Evolutionary conservation across 805 yeast genomes (phyloP), one percentile per base, ranked within the genome.

Genomic region (Pichia nanzhaoensis): DNA sequence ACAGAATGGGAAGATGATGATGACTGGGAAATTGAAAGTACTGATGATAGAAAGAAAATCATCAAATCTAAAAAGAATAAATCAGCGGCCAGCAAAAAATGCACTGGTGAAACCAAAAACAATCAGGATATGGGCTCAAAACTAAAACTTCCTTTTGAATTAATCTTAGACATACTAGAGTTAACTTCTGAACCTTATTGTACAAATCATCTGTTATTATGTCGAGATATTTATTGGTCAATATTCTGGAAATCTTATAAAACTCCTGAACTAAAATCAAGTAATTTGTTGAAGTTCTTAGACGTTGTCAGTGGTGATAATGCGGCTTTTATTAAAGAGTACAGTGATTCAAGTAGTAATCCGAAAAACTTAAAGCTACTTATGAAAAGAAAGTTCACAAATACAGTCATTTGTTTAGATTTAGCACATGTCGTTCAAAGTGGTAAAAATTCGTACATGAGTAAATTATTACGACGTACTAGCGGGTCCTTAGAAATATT

Each of bases 361-460:
- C 37, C 41, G 3, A 50, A 50, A 24, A 50, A 50, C 14, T 43
- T 45, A 12, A 35, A 43, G 30, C 16, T 42, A 5, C 13, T 37
- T 20, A 13, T 44, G 35, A 51, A 44, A 27, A 47, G 49, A 51
- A 58, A 57, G 22, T 62, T 78, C 34, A 91, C 90, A 3, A 64
- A 71, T 10, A 57, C 74, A 46, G 93, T 93, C 14, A 70, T 69
- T 44, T 71, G 69, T 14, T 69, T 93, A 35, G 93, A 93, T 58
- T 68, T 93, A 32, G 75, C 95, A 9, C 73, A 77, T 37, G 87
- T 90, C 39, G 79, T 89, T 49, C 98, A 93, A 63, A 74, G 87
- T 32, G 98, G 98, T 12, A 89, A 86, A 60, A 93, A 89, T 63
- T 91, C 97, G 5, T 84, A 73, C 61, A 88, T 91, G 12, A 87